Evolutionary conservation across 805 yeast genomes (phyloP), one percentile per base, ranked within the genome.

Genomic region (Yueomyces sinensis): DNA sequence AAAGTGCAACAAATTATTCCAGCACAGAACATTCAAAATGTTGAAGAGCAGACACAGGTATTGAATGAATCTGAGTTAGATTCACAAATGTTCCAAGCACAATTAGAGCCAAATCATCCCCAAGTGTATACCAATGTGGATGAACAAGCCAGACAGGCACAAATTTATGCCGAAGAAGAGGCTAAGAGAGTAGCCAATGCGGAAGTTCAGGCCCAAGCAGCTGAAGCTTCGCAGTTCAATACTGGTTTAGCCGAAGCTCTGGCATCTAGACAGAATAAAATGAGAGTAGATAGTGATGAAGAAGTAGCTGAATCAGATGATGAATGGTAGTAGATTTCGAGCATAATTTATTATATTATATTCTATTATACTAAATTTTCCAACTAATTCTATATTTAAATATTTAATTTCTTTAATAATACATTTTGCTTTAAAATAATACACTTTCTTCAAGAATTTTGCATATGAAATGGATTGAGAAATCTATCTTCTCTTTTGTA

Each of bases 161-260:
- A 18, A 15, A 17, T 6, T 4, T 9, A 11, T n/a, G n/a, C n/a
- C n/a, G n/a, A n/a, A n/a, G 15, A n/a, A 4, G 11, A n/a, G 16
- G 33, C 31, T 9, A 27, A 39, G 13, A 17, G 29, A 11, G n/a
- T 29, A 5, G 32, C 41, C 28, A 32, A 41, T n/a, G 35, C 38
- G 13, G 39, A 50, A 5, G 48, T 47, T 13, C 45, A 48, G 13
- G 33, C 50, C 5, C 42, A 54, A 5, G 45, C 60, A 4, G 37
- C 38, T 27, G 45, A 55, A 25, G 46, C 40, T 31, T 44, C 51
- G 30, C 51, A 54, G 29, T 62, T 82, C 45, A 91, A 89, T 11
- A 87, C 84, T n/a, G 86, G 89, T 5, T 63, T 86, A 39, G 95
- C 95, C 1, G 83, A 82, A 39, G 95, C 95, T 1, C 68, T 86